phyloP scores from a whole-genome alignment of 495 filamentous ascomycete species.

The Podospora sp. region DNA sequence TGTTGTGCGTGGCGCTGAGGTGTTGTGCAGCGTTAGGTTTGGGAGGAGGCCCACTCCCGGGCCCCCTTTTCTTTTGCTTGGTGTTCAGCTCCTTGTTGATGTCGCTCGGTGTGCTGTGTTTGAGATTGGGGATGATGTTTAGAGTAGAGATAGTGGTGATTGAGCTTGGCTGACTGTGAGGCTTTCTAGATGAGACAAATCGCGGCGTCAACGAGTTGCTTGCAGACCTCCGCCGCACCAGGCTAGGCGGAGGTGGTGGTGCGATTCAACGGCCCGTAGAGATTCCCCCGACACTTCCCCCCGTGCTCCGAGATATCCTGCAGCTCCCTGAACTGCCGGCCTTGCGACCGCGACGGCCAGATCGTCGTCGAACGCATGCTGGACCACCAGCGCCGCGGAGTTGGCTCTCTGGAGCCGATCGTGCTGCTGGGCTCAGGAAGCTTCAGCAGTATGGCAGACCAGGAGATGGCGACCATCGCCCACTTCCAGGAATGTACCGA shows the following conservation, averaged over 20 bases:
- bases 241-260: constrained; percentile 23
- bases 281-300: constrained; percentile 48
- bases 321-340: constrained; percentile 71
- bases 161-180: neutral
- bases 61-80: neutral
- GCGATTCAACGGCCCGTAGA: constrained; percentile 20
- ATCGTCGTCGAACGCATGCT: constrained; percentile 32
- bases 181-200: constrained; percentile 13
- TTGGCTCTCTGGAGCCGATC: constrained; percentile 56
- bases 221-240: constrained; percentile 47
- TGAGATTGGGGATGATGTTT: neutral
- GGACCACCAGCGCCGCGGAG: constrained; percentile 73
- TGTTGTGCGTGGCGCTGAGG: neutral
- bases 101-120: neutral
- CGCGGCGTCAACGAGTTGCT: constrained; percentile 56
- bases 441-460: constrained; percentile 12
- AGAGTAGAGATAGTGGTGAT: neutral
- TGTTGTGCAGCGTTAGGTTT: neutral
- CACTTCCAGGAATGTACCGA: constrained; percentile 38
- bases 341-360: constrained; percentile 60
- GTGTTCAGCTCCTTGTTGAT: neutral
- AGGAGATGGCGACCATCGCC: constrained; percentile 23
- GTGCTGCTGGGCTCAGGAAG: constrained; percentile 17
- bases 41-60: neutral
- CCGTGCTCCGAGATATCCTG: constrained; percentile 60